Percentiles rank a stretch among this genome's conserved stretches.
Conservation (phyloP, 2,329 filamentous ascomycete species). For the Bipolaris cookei region DNA sequence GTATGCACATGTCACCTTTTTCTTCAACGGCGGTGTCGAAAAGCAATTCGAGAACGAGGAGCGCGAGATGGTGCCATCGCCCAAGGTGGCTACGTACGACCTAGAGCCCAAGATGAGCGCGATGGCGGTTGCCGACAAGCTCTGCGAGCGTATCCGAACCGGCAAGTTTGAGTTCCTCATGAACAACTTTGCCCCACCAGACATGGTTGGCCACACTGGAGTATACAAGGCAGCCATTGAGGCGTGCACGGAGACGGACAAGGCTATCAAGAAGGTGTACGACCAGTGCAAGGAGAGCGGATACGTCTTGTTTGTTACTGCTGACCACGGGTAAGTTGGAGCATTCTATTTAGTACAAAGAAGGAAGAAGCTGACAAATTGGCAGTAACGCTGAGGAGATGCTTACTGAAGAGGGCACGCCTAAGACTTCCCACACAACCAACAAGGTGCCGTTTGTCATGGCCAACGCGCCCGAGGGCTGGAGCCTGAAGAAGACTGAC, state of each 20-base stretch:
- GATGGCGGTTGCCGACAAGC: conserved; percentile 85
- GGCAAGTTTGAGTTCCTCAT: conserved; percentile 94
- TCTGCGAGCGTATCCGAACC: conserved; percentile 83
- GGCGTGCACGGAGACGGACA: conserved; percentile 85
- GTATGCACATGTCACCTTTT: conserved; percentile 99
- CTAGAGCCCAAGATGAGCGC: conserved; percentile 95
- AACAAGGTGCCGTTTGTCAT: conserved; percentile 99
- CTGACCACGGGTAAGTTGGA: conserved; percentile 79
- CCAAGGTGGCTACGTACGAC: conserved; percentile 96
- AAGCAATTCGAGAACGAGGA: conserved; percentile 92
- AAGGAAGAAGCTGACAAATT: conserved; percentile 28
- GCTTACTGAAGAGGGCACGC: conserved; percentile 93
- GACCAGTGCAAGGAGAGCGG: conserved; percentile 92
- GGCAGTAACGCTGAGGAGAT: conserved; percentile 92
- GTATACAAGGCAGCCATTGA: conserved; percentile 93
- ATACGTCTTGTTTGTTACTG: conserved; percentile 93
- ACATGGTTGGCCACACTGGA: conserved; percentile 99
- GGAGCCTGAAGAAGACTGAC: conserved; percentile 80
- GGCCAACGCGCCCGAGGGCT: conserved; percentile 92
- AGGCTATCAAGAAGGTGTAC: conserved; percentile 89
- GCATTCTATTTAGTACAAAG: background rate
- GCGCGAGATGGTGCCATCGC: conserved; percentile 92
- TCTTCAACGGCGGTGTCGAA: conserved; percentile 99
- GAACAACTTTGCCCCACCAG: conserved; percentile 99
- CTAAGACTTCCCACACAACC: conserved; percentile 96